A percentile compares a stretch with the other conserved stretches of the same genome.
These are phyloP conservation scores for Camelina neglecta DNA, from an alignment of 345 rosid species.

Conservation along the genomic window DNA sequence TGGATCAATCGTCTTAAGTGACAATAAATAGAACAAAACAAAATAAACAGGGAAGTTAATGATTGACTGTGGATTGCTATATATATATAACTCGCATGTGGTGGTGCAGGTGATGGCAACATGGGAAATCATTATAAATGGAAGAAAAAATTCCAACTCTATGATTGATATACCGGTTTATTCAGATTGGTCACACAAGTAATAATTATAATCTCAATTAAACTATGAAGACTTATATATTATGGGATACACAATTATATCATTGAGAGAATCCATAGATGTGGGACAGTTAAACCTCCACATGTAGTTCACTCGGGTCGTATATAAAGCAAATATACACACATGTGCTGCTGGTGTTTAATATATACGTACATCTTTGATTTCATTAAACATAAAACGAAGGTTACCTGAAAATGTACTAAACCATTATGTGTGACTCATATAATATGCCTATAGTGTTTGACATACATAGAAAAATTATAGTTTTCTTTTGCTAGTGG, in stretches of 20 bases:
- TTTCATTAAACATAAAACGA: slow-evolving; percentile 1
- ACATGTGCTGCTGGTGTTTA: slow-evolving; percentile 16
- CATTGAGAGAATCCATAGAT: slow-evolving; percentile 41
- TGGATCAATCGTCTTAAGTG: slow-evolving; percentile 24
- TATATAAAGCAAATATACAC: slow-evolving; percentile 11
- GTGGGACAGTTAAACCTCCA: slow-evolving; percentile 44
- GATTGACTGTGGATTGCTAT: slow-evolving; percentile 33
- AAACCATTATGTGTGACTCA: slow-evolving; percentile 15
- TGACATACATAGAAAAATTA: not conserved
- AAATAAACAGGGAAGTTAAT: slow-evolving; percentile 27
- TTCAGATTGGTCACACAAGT: slow-evolving; percentile 41
- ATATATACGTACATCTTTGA: not conserved
- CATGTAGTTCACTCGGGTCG: slow-evolving; percentile 30
- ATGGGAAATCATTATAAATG: slow-evolving; percentile 42
- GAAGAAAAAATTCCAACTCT: slow-evolving; percentile 39
- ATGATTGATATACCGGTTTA: slow-evolving; percentile 24
- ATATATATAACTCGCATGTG: slow-evolving; percentile 38
- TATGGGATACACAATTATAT: slow-evolving; percentile 19
- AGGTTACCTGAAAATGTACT: slow-evolving; percentile 36
- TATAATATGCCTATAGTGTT: not conserved
- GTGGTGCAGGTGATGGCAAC: slow-evolving; percentile 43
- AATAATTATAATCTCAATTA: slow-evolving; percentile 27
- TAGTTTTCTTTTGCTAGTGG: not conserved
- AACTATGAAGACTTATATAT: slow-evolving; percentile 21
- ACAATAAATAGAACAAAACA: slow-evolving; percentile 39